Percentiles rank a stretch among this genome's conserved stretches.
These are phyloP conservation scores for Collybiopsis confluens DNA, from an alignment of 768 basidiomycete species.

Conservation along the genomic window DNA sequence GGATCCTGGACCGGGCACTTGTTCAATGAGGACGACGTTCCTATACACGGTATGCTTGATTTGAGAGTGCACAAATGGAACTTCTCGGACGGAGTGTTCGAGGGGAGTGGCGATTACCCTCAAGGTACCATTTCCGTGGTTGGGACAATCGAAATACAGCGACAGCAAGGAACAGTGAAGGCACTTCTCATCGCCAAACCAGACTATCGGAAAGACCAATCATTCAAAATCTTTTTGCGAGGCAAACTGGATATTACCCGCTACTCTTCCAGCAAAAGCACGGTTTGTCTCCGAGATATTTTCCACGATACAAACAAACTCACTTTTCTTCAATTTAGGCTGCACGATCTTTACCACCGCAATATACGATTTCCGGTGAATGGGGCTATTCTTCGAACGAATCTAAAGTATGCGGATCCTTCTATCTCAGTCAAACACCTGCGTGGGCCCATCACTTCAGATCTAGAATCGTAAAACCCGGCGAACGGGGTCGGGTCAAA, in stretches of 20 bases:
- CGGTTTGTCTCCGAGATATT: neutral
- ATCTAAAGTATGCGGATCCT: neutral
- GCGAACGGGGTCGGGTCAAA: neutral
- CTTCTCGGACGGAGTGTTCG: neutral
- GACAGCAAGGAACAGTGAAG: neutral
- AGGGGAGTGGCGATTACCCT: neutral
- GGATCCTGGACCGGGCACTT: slow-evolving; percentile 1
- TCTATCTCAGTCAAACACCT: slow-evolving; percentile 1
- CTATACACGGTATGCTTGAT: neutral
- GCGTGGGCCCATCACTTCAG: slow-evolving; percentile 2
- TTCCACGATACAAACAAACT: neutral
- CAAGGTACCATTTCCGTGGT: neutral
- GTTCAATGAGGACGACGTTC: neutral
- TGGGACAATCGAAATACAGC: neutral
- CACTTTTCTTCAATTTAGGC: neutral
- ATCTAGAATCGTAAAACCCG: neutral
- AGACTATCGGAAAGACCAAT: neutral
- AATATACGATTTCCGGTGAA: slow-evolving; percentile 2
- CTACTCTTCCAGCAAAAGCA: neutral
- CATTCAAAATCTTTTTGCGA: neutral
- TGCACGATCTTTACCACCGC: neutral
- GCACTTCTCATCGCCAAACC: neutral
- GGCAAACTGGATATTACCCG: neutral
- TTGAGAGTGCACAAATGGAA: neutral
- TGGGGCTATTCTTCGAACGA: neutral